Conservation (phyloP, 202 grass and related monocot genomes). For the Schoenoplectus tabernaemontani region DNA sequence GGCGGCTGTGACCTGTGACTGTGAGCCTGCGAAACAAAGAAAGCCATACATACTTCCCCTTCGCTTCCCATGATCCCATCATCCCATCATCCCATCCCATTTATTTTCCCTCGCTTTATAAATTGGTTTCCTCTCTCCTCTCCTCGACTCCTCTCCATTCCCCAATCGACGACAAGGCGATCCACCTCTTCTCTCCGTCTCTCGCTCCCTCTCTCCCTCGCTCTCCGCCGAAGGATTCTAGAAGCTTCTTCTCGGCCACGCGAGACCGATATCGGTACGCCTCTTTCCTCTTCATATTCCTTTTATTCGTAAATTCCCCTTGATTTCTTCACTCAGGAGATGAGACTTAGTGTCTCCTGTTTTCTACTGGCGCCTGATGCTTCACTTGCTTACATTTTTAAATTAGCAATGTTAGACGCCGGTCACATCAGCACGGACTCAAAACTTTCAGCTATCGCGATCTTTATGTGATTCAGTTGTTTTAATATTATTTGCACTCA, state of each 20-base stretch:
- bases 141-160: neutral
- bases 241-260: neutral
- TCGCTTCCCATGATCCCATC: no score
- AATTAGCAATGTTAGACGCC: neutral
- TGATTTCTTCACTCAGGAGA: neutral
- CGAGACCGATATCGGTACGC: neutral
- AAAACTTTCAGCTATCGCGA: neutral
- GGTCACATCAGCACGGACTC: neutral
- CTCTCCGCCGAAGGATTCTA: neutral
- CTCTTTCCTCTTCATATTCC: neutral
- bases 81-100: no score
- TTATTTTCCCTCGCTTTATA: neutral
- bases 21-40: no score
- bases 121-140: neutral
- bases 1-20: no score
- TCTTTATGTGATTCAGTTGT: neutral
- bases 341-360: neutral
- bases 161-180: neutral
- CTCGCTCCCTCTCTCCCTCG: neutral
- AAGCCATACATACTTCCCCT: no score
- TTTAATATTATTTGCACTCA: neutral
- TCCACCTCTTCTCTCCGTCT: neutral
- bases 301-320: neutral
- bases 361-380: neutral
- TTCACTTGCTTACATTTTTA: neutral